Evolutionary conservation across 306 rosid genomes (phyloP), one percentile per base, ranked within the genome.

Genomic region (Begonia masoniana): DNA sequence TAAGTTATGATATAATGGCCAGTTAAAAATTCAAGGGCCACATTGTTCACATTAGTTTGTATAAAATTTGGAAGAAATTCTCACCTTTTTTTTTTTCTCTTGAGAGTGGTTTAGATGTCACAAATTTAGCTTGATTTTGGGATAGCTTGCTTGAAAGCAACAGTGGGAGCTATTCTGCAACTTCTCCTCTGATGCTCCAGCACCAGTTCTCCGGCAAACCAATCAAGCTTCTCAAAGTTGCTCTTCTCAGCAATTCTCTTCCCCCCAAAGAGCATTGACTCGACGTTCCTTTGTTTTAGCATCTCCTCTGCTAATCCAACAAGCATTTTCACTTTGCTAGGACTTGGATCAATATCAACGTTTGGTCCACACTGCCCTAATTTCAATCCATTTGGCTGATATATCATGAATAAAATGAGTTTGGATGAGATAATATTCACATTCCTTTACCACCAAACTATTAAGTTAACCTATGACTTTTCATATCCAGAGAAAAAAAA

Each of bases 81-180:
- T 50, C 10, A 9, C 21, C 12, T 2, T 15, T 49, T 48, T 51
- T 49, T 41, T 10, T 23, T 55, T 60, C 35, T 58, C 54, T 50
- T 35, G 17, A 16, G 17, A 65, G 52, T 54, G 77, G 58, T 15
- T 16, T 43, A 43, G 55, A 21, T 2, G 24, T 21, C 24, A 21
- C 24, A 2, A 39, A 21, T 31, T 76, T 77, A 82, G 58, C 76
- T 74, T 48, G 68, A 49, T 78, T 73, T 77, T 13, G 83, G 72
- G 60, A 75, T 62, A 57, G 94, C 92, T 79, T 92, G 99, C 81
- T 92, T 92, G 84, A 92, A 83, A 69, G 92, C 99, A 79, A 92
- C 99, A 83, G 99, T 92, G 85, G 99, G 99, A 74, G 96, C 96
- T 81, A 92, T 92, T 68, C 99, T 80, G 86, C 99, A 91, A 81